Conservation (phyloP, 2,329 filamentous ascomycete species). For the Cytospora mali region DNA sequence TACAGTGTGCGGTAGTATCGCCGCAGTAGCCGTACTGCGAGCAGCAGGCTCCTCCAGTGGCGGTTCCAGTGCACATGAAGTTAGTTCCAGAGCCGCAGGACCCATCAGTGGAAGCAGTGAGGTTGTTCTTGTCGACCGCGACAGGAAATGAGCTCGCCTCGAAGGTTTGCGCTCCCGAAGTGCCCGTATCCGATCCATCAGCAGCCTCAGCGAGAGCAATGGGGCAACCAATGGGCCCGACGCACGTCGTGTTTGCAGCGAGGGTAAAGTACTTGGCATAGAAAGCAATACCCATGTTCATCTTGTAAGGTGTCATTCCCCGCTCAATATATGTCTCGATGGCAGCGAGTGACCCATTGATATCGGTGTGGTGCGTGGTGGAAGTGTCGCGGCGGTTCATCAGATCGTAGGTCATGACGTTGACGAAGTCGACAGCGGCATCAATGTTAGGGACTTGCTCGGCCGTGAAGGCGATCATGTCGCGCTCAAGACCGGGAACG, state of each 20-base stretch:
- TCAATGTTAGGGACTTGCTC: conserved; percentile 61
- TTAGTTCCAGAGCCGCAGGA: conserved; percentile 30
- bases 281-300: conserved; percentile 68
- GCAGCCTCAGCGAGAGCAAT: conserved; percentile 59
- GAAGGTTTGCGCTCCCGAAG: conserved; percentile 51
- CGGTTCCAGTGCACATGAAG: conserved; percentile 26
- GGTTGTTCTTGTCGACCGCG: conserved; percentile 15
- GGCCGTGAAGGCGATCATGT: conserved; percentile 69
- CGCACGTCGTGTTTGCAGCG: conserved; percentile 43
- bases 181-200: conserved; percentile 60
- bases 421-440: conserved; percentile 65
- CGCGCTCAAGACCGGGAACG: conserved; percentile 63
- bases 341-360: conserved; percentile 55
- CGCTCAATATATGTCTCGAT: conserved; percentile 62
- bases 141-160: conserved; percentile 38
- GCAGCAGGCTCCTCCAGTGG: conserved; percentile 26
- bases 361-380: conserved; percentile 68
- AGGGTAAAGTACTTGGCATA: conserved; percentile 68
- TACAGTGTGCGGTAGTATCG: conserved; percentile 29
- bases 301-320: conserved; percentile 53
- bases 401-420: conserved; percentile 70
- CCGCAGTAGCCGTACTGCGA: conserved; percentile 28
- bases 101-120: conserved; percentile 29
- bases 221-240: conserved; percentile 54
- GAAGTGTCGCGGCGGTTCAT: conserved; percentile 68